phyloP scores from a whole-genome alignment of 73 alveolate species.

The Blepharisma stoltei region DNA sequence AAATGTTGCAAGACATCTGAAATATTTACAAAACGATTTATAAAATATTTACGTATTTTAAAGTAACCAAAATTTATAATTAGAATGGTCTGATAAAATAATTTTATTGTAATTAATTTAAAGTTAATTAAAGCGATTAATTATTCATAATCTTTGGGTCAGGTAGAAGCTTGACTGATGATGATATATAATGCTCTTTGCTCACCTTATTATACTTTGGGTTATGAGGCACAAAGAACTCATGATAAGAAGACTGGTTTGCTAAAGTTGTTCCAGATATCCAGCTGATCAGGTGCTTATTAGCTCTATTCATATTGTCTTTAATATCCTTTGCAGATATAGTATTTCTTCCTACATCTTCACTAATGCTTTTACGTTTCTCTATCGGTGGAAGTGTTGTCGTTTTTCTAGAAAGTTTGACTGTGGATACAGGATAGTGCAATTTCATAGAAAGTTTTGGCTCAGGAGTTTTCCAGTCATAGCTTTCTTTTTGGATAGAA shows the following conservation, averaged over 20 bases:
- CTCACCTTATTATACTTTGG: background rate
- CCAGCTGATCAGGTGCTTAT: background rate
- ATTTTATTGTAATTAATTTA: no score
- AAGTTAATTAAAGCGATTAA: background rate
- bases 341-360: background rate
- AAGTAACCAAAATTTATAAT: no score
- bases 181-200: background rate
- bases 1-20: no score
- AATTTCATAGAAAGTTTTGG: no score
- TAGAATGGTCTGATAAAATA: no score
- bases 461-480: background rate
- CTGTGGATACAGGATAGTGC: no score
- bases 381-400: constrained; percentile 3
- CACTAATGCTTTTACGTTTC: background rate
- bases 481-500: background rate
- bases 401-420: background rate
- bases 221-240: background rate
- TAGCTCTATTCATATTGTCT: background rate
- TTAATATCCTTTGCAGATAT: background rate
- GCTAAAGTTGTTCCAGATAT: background rate
- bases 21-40: no score
- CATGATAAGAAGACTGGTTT: background rate
- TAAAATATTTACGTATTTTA: no score
- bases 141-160: background rate
- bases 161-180: constrained; percentile 19